Percentiles rank a stretch among this genome's conserved stretches.
Evolutionary conservation across 257 asterid genomes (phyloP).

Genomic region (Ballota nigra): DNA sequence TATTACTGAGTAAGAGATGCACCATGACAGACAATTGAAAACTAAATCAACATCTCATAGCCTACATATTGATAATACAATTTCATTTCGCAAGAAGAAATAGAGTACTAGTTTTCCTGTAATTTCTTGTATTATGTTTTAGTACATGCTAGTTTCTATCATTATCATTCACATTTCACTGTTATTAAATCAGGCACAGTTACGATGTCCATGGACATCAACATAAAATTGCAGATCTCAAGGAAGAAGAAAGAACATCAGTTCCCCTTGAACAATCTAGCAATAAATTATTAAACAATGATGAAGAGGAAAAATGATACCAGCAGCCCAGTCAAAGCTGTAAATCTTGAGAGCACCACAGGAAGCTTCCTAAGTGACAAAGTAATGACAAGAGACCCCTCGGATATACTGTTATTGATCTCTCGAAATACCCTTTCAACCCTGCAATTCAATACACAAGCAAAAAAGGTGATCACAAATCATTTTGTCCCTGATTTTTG

Average conservation of each 20-base stretch:
- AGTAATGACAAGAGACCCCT: conserved; percentile 80
- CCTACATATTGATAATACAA: background rate
- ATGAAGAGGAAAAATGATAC: conserved; percentile 37
- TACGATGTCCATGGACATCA: conserved; percentile 14
- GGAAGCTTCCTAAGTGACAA: conserved; percentile 76
- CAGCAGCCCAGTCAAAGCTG: conserved; percentile 96
- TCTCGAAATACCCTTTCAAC: conserved; percentile 94
- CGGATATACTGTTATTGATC: conserved; percentile 75
- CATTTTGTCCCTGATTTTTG: background rate
- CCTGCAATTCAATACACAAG: conserved; percentile 46
- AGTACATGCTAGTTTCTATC: background rate
- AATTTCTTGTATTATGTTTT: background rate
- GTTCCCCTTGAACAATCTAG: conserved; percentile 9
- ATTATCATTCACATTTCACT: background rate
- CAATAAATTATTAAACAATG: conserved; percentile 20
- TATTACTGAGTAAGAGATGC: background rate
- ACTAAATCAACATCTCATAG: background rate
- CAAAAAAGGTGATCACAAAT: conserved; percentile 18
- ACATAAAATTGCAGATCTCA: conserved; percentile 13
- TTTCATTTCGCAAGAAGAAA: background rate
- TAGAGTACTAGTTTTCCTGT: background rate
- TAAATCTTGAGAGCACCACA: conserved; percentile 75
- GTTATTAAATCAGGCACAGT: conserved; percentile 20
- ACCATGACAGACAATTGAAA: background rate
- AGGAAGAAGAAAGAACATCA: conserved; percentile 6